phyloP scores from a whole-genome alignment of 495 filamentous ascomycete species.

The Friedmanniomyces endolithicus region DNA sequence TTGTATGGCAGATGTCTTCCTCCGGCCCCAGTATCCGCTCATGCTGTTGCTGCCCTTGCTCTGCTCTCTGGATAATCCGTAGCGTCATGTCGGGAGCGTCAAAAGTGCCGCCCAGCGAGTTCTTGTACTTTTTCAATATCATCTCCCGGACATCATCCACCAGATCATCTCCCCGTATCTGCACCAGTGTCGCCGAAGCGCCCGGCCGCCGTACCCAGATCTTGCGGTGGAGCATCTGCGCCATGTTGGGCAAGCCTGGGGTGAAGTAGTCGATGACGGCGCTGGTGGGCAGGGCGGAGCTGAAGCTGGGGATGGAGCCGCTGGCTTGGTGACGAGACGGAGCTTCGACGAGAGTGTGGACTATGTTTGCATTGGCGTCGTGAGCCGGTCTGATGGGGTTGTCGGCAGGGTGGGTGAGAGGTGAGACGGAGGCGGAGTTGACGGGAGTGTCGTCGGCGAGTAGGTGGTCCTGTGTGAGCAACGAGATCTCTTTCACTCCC shows the following conservation, averaged over 20 bases:
- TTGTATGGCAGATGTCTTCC: constrained; percentile 61
- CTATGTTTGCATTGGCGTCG: constrained; percentile 13
- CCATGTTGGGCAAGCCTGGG: constrained; percentile 20
- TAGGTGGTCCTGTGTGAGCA: neutral
- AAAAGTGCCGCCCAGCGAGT: constrained; percentile 75
- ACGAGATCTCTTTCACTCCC: neutral
- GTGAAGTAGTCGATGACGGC: constrained; percentile 4
- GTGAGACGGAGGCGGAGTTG: neutral
- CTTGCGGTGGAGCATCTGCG: constrained; percentile 58
- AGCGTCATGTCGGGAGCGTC: constrained; percentile 80
- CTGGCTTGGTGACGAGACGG: neutral
- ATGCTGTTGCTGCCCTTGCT: constrained; percentile 30
- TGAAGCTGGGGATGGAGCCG: neutral
- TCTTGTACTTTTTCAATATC: constrained; percentile 84
- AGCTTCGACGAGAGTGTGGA: constrained; percentile 14
- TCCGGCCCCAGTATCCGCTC: constrained; percentile 74
- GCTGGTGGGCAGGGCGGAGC: neutral
- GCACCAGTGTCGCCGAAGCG: constrained; percentile 75
- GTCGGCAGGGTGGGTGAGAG: neutral
- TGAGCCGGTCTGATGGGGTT: neutral
- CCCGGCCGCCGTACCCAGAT: constrained; percentile 85
- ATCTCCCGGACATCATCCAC: constrained; percentile 91
- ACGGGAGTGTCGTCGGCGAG: neutral
- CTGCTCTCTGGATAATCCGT: constrained; percentile 45
- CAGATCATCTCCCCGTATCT: constrained; percentile 73